Percentiles rank a stretch among this genome's conserved stretches.
Evolutionary conservation across 2,329 filamentous ascomycete genomes (phyloP).

Genomic region (Colletotrichum tabaci): DNA sequence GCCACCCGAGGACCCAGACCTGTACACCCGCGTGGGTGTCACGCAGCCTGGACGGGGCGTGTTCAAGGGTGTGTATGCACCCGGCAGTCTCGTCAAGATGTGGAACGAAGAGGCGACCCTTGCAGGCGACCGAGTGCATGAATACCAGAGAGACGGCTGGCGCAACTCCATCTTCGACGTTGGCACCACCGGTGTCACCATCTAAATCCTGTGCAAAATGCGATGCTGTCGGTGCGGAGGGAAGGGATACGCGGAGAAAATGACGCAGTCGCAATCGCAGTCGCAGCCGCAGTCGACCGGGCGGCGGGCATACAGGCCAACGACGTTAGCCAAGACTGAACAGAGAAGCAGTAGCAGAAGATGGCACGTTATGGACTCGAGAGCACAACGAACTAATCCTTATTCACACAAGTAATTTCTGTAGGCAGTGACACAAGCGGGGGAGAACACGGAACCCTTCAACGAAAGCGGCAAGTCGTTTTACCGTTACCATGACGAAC

Average conservation of each 20-base stretch:
- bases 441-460: conserved; percentile 27
- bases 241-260: background rate
- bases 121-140: conserved; percentile 81
- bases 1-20: conserved; percentile 80
- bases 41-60: conserved; percentile 68
- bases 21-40: conserved; percentile 82
- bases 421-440: conserved; percentile 24
- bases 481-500: conserved; percentile 7
- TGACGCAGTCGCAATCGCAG: conserved; percentile 7
- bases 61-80: conserved; percentile 89
- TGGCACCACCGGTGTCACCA: conserved; percentile 48
- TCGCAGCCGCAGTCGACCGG: background rate
- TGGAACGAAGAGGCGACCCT: conserved; percentile 85
- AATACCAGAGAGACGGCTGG: conserved; percentile 82
- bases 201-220: conserved; percentile 23
- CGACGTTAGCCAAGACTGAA: conserved; percentile 1
- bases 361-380: conserved; percentile 20
- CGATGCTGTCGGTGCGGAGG: background rate
- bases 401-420: conserved; percentile 2
- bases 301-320: background rate
- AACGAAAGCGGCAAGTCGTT: conserved; percentile 30
- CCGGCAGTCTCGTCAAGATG: conserved; percentile 89
- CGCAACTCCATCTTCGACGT: conserved; percentile 85
- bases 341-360: background rate
- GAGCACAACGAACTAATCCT: background rate